Conservation (phyloP, 1,139 yeast genomes). For the Blastobotrys serpentis region DNA sequence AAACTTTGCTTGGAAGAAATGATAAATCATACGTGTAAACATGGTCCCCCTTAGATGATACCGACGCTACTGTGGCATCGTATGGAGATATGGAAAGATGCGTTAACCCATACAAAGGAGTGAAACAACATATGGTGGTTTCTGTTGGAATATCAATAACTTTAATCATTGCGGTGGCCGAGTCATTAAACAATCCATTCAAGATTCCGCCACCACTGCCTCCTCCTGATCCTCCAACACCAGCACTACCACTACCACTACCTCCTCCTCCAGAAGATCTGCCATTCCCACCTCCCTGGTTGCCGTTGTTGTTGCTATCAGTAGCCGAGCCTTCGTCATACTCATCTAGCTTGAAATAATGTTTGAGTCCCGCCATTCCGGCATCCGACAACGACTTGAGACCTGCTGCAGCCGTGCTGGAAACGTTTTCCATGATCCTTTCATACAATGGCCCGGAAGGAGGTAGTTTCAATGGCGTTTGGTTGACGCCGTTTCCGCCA, state of each 20-base stretch:
- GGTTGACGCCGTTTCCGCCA: background rate
- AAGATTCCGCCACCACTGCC: slow-evolving; percentile 13
- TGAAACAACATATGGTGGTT: slow-evolving; percentile 50
- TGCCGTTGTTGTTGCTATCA: background rate
- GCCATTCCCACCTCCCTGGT: background rate
- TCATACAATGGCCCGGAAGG: slow-evolving; percentile 35
- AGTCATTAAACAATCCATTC: slow-evolving; percentile 21
- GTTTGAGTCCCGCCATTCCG: slow-evolving; percentile 32
- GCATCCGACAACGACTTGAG: slow-evolving; percentile 34
- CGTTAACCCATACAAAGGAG: slow-evolving; percentile 64
- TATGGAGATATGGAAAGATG: slow-evolving; percentile 60
- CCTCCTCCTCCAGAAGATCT: background rate
- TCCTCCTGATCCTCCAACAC: background rate
- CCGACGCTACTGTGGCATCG: slow-evolving; percentile 59
- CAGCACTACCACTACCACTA: too few species aligned
- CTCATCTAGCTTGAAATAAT: slow-evolving; percentile 24
- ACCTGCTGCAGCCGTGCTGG: slow-evolving; percentile 34
- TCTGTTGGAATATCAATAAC: slow-evolving; percentile 50
- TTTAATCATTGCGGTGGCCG: slow-evolving; percentile 27
- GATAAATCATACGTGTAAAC: slow-evolving; percentile 66
- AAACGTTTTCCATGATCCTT: slow-evolving; percentile 30
- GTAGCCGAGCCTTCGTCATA: background rate
- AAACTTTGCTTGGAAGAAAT: slow-evolving; percentile 50
- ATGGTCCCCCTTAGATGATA: slow-evolving; percentile 59
- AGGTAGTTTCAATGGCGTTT: slow-evolving; percentile 33